phyloP scores from a whole-genome alignment of 768 basidiomycete genomes.

The Scleroderma bovista region DNA sequence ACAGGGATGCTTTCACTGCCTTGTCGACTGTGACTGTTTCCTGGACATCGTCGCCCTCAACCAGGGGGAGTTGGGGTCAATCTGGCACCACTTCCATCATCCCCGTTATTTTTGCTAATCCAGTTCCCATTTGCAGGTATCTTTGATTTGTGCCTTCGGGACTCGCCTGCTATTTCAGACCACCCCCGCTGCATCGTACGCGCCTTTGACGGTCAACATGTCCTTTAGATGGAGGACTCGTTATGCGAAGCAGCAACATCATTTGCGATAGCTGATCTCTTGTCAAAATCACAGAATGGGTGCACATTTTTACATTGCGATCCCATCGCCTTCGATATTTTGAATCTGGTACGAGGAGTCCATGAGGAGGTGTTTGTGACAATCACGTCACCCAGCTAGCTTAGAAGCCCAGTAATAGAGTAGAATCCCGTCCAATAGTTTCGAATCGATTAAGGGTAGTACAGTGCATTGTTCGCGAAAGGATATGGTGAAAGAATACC shows the following conservation, averaged over 20 bases:
- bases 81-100: conserved; percentile 5
- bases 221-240: not conserved
- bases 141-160: not conserved
- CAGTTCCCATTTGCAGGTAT: conserved; percentile 9
- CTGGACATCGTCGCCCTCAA: not conserved
- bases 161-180: not conserved
- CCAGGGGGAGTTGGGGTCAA: not conserved
- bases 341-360: not conserved
- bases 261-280: not conserved
- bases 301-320: conserved; percentile 3
- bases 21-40: no score
- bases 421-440: conserved; percentile 11
- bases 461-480: conserved; percentile 17
- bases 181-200: no score
- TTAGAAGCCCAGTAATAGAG: conserved; percentile 4
- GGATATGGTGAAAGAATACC: conserved; percentile 18
- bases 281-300: not conserved
- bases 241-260: not conserved
- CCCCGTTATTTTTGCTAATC: conserved; percentile 1
- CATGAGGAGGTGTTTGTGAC: conserved; percentile 2
- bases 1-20: no score
- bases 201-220: not conserved
- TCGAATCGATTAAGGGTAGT: conserved; percentile 15
- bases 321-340: not conserved
- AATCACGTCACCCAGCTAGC: conserved; percentile 3